These are phyloP conservation scores for Fusarium nematophilum DNA, from an alignment of 2,329 filamentous ascomycete species.

Conservation along the genomic window DNA sequence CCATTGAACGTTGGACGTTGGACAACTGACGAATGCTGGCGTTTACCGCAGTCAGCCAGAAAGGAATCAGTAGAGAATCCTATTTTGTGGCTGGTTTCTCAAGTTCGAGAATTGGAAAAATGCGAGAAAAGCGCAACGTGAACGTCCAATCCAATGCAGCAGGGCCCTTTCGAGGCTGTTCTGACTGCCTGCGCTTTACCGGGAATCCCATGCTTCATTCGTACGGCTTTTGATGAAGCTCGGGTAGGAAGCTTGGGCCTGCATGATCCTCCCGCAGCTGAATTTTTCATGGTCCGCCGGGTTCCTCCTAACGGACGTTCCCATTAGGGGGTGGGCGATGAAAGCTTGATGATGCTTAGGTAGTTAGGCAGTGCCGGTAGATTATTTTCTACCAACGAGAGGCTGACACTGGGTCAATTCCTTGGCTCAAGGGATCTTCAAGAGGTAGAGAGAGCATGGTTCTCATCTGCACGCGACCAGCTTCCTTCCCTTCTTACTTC, in stretches of 20 bases:
- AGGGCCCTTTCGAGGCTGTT: background rate
- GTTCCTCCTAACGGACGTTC: conserved; percentile 24
- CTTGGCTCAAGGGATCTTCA: too few species aligned
- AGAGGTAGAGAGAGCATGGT: too few species aligned
- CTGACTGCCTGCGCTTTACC: background rate
- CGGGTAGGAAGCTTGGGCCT: background rate
- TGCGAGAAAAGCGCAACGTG: background rate
- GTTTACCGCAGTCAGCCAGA: background rate
- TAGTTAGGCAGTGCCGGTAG: background rate
- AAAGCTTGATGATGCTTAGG: background rate
- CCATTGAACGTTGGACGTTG: too few species aligned
- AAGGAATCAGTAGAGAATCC: background rate
- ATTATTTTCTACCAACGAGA: too few species aligned
- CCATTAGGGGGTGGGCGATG: conserved; percentile 22
- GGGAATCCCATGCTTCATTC: background rate
- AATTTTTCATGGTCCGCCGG: conserved; percentile 5
- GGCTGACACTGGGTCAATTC: too few species aligned
- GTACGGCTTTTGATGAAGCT: background rate
- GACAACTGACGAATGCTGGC: too few species aligned
- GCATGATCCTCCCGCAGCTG: background rate
- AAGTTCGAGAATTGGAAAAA: background rate
- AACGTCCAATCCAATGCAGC: background rate
- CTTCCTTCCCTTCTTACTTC: background rate
- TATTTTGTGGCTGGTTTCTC: background rate
- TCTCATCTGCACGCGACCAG: background rate